These are phyloP conservation scores for Fraxinus angustifolia DNA, from an alignment of 305 asterid species.

Conservation along the genomic window DNA sequence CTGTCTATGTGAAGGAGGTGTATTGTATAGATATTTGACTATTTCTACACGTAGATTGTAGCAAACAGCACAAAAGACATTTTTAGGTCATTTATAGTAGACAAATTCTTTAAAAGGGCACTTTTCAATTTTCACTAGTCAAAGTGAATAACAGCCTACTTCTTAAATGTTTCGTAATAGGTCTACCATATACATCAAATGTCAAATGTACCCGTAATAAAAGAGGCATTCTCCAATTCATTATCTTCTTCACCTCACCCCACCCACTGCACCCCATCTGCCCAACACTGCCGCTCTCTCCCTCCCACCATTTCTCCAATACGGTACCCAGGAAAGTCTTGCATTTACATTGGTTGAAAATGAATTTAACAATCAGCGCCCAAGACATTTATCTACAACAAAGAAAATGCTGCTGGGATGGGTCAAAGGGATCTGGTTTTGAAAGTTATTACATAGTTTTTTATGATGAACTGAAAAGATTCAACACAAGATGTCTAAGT, in stretches of 20 bases:
- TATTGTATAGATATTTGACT: neutral
- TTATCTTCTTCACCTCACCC: neutral
- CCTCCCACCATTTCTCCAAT: neutral
- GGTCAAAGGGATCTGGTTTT: neutral
- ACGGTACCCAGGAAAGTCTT: neutral
- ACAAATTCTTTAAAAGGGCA: neutral
- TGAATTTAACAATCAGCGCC: neutral
- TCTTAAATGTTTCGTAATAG: neutral
- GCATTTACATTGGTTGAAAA: neutral
- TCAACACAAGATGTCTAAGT: neutral
- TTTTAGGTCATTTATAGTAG: neutral
- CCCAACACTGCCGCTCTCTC: neutral
- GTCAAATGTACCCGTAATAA: neutral
- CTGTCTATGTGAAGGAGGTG: neutral
- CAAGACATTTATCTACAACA: neutral
- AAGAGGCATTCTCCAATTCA: neutral
- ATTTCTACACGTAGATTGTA: neutral
- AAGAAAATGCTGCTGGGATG: neutral
- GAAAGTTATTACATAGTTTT: neutral
- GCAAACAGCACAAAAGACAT: neutral
- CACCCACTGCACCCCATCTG: neutral
- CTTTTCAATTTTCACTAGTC: neutral
- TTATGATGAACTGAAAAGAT: neutral
- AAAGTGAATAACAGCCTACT: neutral
- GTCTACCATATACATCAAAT: neutral